Evolutionary conservation across 169 alveolate genomes (phyloP).

Genomic region (Babesia ovata): DNA sequence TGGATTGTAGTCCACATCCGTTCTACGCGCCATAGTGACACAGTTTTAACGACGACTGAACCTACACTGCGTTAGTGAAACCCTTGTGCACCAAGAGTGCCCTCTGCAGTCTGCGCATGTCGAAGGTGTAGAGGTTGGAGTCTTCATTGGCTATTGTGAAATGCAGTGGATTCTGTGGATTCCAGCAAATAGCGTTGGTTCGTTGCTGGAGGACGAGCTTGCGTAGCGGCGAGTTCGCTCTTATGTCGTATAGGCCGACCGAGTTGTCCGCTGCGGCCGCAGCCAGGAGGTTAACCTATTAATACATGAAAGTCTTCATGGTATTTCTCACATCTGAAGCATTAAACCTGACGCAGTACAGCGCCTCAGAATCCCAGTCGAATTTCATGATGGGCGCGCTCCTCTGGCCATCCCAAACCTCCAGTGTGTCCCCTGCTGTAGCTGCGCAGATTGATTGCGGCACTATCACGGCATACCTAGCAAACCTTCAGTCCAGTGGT

Average conservation of each 20-base stretch:
- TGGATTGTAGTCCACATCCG: constrained; percentile 94
- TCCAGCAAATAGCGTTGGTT: constrained; percentile 95
- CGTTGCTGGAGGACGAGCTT: constrained; percentile 88
- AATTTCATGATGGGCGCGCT: constrained; percentile 74
- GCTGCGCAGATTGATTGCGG: constrained; percentile 74
- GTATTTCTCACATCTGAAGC: constrained; percentile 84
- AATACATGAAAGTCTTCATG: neutral
- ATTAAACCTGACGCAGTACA: constrained; percentile 91
- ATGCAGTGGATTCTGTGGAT: constrained; percentile 96
- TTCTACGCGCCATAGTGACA: constrained; percentile 31
- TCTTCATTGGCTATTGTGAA: constrained; percentile 98
- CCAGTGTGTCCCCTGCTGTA: constrained; percentile 85
- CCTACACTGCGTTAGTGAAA: constrained; percentile 88
- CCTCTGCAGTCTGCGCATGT: constrained; percentile 91
- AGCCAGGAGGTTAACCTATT: constrained; percentile 76
- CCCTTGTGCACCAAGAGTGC: constrained; percentile 94
- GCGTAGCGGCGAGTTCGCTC: constrained; percentile 89
- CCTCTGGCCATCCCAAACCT: constrained; percentile 76
- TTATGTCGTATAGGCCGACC: constrained; percentile 84
- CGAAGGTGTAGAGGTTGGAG: constrained; percentile 95
- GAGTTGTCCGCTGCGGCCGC: constrained; percentile 90
- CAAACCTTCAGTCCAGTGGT: constrained; percentile 75
- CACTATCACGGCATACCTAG: constrained; percentile 25
- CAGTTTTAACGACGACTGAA: neutral
- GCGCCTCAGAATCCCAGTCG: constrained; percentile 76